These are phyloP conservation scores for Mrakia blollopis DNA, from an alignment of 768 basidiomycete species.

Conservation along the genomic window DNA sequence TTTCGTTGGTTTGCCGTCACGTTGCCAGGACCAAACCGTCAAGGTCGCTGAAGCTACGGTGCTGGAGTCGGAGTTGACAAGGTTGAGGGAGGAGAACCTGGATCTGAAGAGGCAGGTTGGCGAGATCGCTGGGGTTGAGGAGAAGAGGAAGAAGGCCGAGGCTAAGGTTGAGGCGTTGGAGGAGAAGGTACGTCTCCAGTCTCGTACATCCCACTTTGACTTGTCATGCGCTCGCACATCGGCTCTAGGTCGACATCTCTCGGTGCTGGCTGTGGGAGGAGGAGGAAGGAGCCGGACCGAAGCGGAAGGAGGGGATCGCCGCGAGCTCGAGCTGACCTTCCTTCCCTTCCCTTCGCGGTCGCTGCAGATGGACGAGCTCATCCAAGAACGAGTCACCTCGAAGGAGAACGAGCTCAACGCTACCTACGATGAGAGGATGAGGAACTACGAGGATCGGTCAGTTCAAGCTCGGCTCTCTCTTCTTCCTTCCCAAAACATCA, in stretches of 20 bases:
- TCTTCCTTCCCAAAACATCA: neutral
- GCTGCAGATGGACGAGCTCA: constrained; percentile 86
- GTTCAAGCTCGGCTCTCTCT: constrained; percentile 42
- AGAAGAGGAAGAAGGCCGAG: constrained; percentile 71
- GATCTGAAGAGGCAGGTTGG: constrained; percentile 66
- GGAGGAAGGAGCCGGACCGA: no score
- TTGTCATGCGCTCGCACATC: no score
- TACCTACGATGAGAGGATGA: constrained; percentile 89
- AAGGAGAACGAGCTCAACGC: constrained; percentile 97
- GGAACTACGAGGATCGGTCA: constrained; percentile 93
- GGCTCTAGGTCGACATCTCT: no score
- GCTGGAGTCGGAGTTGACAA: constrained; percentile 66
- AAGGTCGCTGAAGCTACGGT: constrained; percentile 76
- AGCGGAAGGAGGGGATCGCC: neutral
- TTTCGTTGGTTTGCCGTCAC: neutral
- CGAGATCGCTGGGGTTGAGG: constrained; percentile 62
- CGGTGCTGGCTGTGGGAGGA: no score
- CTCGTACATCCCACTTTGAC: neutral
- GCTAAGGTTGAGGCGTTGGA: constrained; percentile 70
- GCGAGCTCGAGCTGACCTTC: neutral
- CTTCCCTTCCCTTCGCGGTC: neutral
- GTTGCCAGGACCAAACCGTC: constrained; percentile 78
- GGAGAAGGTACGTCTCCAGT: constrained; percentile 57
- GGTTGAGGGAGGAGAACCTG: constrained; percentile 72
- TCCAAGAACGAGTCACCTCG: constrained; percentile 77